Conservation (phyloP, 1,139 yeast genomes). For the Kurtzmaniella quercitrusa region DNA sequence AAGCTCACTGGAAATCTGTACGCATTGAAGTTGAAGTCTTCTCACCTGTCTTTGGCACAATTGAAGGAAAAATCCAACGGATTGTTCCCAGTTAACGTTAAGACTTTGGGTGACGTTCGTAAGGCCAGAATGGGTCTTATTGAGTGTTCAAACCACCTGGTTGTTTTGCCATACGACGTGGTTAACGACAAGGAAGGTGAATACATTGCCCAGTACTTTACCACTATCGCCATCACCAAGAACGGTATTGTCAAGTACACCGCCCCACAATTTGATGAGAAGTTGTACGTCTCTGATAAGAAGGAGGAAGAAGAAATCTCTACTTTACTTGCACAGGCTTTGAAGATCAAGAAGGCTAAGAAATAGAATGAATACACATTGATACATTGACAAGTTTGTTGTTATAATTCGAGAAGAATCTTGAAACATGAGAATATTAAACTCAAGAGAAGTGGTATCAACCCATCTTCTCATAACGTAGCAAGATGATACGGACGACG, state of each 20-base stretch:
- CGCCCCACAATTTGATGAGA: slow-evolving; percentile 51
- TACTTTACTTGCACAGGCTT: slow-evolving; percentile 51
- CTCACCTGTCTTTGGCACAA: slow-evolving; percentile 65
- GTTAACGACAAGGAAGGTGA: slow-evolving; percentile 68
- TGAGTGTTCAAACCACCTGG: slow-evolving; percentile 69
- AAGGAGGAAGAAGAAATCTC: slow-evolving; percentile 51
- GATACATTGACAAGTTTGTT: too few relatives aligned
- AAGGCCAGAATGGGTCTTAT: slow-evolving; percentile 73
- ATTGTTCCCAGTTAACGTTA: slow-evolving; percentile 67
- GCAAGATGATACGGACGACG: too few relatives aligned
- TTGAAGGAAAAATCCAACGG: slow-evolving; percentile 62
- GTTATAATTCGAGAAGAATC: too few relatives aligned
- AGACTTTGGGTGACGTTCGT: slow-evolving; percentile 65
- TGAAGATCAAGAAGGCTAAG: slow-evolving; percentile 51
- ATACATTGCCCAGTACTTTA: slow-evolving; percentile 67
- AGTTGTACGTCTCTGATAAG: slow-evolving; percentile 55
- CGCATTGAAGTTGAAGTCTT: slow-evolving; percentile 68
- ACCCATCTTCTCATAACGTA: too few relatives aligned
- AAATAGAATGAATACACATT: slow-evolving; percentile 34
- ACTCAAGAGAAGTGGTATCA: too few relatives aligned
- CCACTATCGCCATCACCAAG: slow-evolving; percentile 74
- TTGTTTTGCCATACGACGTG: slow-evolving; percentile 67
- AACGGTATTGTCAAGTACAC: slow-evolving; percentile 69
- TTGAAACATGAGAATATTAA: too few relatives aligned
- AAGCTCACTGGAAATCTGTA: slow-evolving; percentile 69